Conservation (phyloP, 371 early-diverging fungal species). For the Mucor mucedo region DNA sequence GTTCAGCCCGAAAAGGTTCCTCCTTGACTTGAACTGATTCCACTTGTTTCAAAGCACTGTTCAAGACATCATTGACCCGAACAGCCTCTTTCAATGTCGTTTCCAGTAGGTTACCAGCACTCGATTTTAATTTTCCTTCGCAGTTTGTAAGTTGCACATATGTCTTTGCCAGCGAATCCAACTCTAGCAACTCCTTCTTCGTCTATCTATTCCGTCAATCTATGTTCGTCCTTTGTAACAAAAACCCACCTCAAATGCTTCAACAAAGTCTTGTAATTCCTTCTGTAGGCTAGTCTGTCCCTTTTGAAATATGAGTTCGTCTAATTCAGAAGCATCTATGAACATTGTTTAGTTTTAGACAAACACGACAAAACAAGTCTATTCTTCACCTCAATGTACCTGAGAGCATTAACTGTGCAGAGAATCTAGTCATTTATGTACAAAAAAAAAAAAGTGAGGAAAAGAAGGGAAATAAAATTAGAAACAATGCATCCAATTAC, state of each 20-base stretch:
- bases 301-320: conserved; percentile 22
- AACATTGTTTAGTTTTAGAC: background rate
- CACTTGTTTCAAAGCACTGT: conserved; percentile 1
- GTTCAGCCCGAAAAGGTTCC: conserved; percentile 14
- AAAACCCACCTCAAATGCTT: conserved; percentile 17
- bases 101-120: background rate
- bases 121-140: conserved; percentile 1
- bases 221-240: no score
- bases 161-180: conserved; percentile 18
- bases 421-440: background rate
- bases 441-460: background rate
- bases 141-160: conserved; percentile 26
- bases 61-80: background rate
- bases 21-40: background rate
- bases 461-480: background rate
- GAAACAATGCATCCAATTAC: no score
- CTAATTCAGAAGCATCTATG: conserved; percentile 19
- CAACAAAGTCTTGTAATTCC: conserved; percentile 21
- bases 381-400: background rate
- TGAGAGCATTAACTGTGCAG: background rate
- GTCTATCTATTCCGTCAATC: background rate
- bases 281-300: conserved; percentile 10
- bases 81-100: background rate
- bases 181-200: background rate
- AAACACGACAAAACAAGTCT: background rate